phyloP scores from a whole-genome alignment of 257 asterid species.

The Cynanchum wilfordii region DNA sequence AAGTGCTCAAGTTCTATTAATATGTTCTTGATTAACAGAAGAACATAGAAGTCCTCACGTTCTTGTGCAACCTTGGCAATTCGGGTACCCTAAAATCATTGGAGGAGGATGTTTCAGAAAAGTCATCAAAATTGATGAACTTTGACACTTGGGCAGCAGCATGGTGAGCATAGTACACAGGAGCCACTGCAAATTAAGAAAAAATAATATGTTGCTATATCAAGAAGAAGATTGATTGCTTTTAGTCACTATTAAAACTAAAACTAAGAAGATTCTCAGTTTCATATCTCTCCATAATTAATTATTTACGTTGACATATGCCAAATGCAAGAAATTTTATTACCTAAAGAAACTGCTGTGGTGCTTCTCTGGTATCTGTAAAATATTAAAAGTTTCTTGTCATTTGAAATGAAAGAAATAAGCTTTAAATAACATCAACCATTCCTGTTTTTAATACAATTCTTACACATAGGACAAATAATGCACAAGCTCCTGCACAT shows the following conservation, averaged over 20 bases:
- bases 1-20: no score
- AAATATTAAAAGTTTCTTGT: background rate
- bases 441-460: background rate
- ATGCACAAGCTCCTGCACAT: conserved; percentile 65
- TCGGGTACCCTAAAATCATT: conserved; percentile 43
- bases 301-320: no score
- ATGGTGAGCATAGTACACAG: conserved; percentile 64
- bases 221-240: no score
- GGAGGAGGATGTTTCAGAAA: conserved; percentile 45
- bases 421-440: background rate
- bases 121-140: conserved; percentile 58
- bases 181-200: conserved; percentile 48
- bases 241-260: no score
- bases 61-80: conserved; percentile 37
- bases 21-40: conserved; percentile 59
- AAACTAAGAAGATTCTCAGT: no score
- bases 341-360: conserved; percentile 80
- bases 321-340: no score
- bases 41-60: conserved; percentile 48
- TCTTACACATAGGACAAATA: conserved; percentile 71
- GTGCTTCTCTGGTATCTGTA: conserved; percentile 85
- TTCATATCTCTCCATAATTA: no score
- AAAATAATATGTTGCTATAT: no score
- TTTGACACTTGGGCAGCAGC: conserved; percentile 61
- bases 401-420: background rate